Evolutionary conservation across 768 basidiomycete species (phyloP).

Genomic region (Boletus speciosus): DNA sequence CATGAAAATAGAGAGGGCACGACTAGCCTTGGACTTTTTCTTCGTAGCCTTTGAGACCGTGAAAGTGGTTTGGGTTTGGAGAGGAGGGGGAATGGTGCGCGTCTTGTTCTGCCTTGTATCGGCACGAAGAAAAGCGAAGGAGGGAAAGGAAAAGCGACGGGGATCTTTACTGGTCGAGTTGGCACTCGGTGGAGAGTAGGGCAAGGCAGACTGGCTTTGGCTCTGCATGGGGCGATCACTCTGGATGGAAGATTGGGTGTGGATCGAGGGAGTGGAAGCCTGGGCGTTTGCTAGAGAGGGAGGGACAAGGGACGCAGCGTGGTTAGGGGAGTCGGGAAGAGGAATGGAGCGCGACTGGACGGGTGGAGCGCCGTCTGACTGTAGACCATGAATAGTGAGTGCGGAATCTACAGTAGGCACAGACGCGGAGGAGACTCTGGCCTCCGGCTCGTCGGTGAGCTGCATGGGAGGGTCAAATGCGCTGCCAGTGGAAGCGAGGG

Average conservation of each 20-base stretch:
- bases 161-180: constrained; percentile 22
- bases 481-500: too few relatives aligned
- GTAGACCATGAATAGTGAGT: constrained; percentile 22
- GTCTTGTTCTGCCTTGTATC: constrained; percentile 28
- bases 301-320: constrained; percentile 16
- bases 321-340: constrained; percentile 20
- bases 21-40: constrained; percentile 38
- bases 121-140: constrained; percentile 39
- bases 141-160: constrained; percentile 50
- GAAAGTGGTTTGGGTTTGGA: constrained; percentile 28
- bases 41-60: constrained; percentile 34
- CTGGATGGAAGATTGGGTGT: constrained; percentile 16
- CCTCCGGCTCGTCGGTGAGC: not conserved
- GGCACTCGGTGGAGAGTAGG: constrained; percentile 14
- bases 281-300: constrained; percentile 10
- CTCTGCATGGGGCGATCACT: constrained; percentile 19
- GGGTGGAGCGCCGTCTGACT: not conserved
- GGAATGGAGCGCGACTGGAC: constrained; percentile 1
- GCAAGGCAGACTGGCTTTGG: constrained; percentile 28
- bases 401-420: constrained; percentile 22
- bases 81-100: constrained; percentile 7
- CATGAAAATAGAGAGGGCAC: constrained; percentile 29
- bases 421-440: constrained; percentile 19
- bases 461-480: not conserved
- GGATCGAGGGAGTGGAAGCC: constrained; percentile 4